These are phyloP conservation scores for Articulospora tetracladia DNA, from an alignment of 495 filamentous ascomycete genomes.

Conservation along the genomic window DNA sequence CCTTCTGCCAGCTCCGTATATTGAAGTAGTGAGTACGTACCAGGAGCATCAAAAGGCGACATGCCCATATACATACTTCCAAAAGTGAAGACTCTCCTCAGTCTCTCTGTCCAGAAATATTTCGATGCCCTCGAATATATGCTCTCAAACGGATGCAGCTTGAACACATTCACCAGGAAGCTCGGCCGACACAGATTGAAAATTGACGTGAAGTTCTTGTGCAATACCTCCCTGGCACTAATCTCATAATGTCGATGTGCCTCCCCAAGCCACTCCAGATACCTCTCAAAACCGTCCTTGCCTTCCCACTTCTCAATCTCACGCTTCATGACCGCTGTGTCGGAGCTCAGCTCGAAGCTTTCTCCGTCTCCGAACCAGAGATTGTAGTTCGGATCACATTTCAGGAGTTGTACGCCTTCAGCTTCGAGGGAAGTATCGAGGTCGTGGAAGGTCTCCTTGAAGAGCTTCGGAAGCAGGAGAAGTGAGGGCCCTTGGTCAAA, in stretches of 20 bases:
- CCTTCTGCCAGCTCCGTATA: slow-evolving; percentile 71
- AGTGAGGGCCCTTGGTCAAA: slow-evolving; percentile 73
- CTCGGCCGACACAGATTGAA: slow-evolving; percentile 45
- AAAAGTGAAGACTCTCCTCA: slow-evolving; percentile 66
- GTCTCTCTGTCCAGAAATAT: slow-evolving; percentile 63
- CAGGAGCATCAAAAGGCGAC: slow-evolving; percentile 68
- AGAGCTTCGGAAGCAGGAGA: slow-evolving; percentile 62
- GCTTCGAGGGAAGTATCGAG: slow-evolving; percentile 54
- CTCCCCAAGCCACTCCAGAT: slow-evolving; percentile 58
- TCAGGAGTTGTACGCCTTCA: slow-evolving; percentile 57
- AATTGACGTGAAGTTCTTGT: slow-evolving; percentile 55
- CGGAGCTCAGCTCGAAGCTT: slow-evolving; percentile 52
- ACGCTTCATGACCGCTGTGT: slow-evolving; percentile 58
- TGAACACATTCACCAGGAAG: slow-evolving; percentile 48
- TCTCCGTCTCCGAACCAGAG: slow-evolving; percentile 63
- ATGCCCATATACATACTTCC: slow-evolving; percentile 78
- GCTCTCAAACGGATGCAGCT: slow-evolving; percentile 61
- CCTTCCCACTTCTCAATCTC: slow-evolving; percentile 66
- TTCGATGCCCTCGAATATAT: slow-evolving; percentile 53
- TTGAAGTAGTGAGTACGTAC: slow-evolving; percentile 66
- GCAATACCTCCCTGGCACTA: slow-evolving; percentile 54
- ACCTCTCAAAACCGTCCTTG: slow-evolving; percentile 57
- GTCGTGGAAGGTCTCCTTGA: slow-evolving; percentile 59
- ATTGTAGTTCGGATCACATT: slow-evolving; percentile 69
- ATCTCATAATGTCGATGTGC: slow-evolving; percentile 62